Evolutionary conservation across 2,329 filamentous ascomycete species (phyloP).

Genomic region (Colletotrichum trifolii): DNA sequence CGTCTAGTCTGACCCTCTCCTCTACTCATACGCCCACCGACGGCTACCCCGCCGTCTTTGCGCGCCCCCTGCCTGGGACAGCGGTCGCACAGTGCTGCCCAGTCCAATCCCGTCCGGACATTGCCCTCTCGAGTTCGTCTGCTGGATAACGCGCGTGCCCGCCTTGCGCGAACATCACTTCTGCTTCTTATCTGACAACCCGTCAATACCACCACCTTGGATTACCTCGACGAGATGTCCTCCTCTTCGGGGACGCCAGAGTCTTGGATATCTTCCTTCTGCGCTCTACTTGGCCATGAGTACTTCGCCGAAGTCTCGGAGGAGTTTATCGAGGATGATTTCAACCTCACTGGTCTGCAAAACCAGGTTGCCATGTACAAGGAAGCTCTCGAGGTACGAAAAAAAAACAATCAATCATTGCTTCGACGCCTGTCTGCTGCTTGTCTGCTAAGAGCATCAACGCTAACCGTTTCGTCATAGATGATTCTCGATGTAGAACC

Average conservation of each 20-base stretch:
- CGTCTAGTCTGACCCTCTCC: constrained; percentile 13
- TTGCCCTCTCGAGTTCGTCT: constrained; percentile 10
- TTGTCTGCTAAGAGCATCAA: neutral
- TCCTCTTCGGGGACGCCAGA: constrained; percentile 74
- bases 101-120: constrained; percentile 6
- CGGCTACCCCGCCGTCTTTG: constrained; percentile 34
- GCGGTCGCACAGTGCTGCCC: constrained; percentile 14
- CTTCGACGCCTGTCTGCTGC: neutral
- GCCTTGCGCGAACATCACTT: constrained; percentile 11
- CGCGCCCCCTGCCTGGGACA: constrained; percentile 28
- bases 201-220: constrained; percentile 39
- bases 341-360: constrained; percentile 96
- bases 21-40: constrained; percentile 5
- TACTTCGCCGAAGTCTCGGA: constrained; percentile 99
- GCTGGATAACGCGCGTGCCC: constrained; percentile 19
- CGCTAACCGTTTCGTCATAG: constrained; percentile 50
- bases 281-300: constrained; percentile 93
- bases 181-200: constrained; percentile 30
- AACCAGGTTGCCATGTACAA: constrained; percentile 99
- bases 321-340: constrained; percentile 99
- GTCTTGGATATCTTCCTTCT: constrained; percentile 98
- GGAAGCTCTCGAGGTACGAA: constrained; percentile 84
- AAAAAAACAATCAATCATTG: neutral
- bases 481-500: constrained; percentile 99
- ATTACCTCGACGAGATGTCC: constrained; percentile 57